Conservation (phyloP, 768 basidiomycete species). For the Filobasidium floriforme region DNA sequence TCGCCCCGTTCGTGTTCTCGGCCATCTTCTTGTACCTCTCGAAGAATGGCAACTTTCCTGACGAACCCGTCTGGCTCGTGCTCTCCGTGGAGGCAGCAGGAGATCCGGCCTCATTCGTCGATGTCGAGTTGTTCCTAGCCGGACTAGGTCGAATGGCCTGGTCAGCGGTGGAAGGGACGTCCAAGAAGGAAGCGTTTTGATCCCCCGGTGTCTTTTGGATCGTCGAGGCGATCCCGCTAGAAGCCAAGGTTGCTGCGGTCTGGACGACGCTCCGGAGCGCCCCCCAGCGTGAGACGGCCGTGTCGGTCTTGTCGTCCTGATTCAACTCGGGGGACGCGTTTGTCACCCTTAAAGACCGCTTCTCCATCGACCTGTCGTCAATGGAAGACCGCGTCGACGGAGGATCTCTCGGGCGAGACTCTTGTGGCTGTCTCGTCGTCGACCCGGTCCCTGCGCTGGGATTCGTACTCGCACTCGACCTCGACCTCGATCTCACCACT, state of each 20-base stretch:
- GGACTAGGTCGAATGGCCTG: not conserved
- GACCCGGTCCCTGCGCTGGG: not conserved
- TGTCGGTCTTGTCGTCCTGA: not conserved
- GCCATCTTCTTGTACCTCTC: constrained; percentile 34
- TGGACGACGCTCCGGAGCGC: not conserved
- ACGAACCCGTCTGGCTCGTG: not conserved
- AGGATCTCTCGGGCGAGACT: not conserved
- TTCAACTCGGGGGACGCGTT: not conserved
- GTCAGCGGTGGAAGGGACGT: not conserved
- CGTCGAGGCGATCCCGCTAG: not conserved
- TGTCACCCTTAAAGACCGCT: not conserved
- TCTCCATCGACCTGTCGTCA: constrained; percentile 1
- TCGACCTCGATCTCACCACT: not conserved
- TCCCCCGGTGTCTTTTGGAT: not conserved
- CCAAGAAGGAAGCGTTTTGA: not conserved
- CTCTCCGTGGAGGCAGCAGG: not conserved
- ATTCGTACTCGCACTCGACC: not conserved
- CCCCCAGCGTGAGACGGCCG: not conserved
- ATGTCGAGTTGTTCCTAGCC: not conserved
- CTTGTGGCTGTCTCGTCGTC: not conserved
- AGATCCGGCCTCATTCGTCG: not conserved
- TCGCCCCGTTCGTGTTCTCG: constrained; percentile 14
- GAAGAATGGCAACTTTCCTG: constrained; percentile 29
- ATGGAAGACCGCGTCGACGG: not conserved
- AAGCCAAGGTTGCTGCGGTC: not conserved